Evolutionary conservation across 139 green algal species (phyloP).

Genomic region (Nannochloris sp.): DNA sequence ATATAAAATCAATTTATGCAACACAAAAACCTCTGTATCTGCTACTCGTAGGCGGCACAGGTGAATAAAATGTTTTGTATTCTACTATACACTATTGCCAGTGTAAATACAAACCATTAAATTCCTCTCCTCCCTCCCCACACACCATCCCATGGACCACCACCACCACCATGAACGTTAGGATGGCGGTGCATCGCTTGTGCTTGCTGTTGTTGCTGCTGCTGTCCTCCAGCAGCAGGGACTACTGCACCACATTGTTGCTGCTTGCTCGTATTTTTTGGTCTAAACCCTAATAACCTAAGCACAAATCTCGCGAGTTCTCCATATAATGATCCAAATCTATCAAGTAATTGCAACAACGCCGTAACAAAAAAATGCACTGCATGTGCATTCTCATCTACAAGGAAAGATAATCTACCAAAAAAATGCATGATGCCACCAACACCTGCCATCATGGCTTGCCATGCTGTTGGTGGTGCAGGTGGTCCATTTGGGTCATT

Average conservation of each 20-base stretch:
- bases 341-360: conserved; percentile 90
- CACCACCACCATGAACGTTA: background rate
- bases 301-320: conserved; percentile 92
- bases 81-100: no score
- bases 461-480: conserved; percentile 58
- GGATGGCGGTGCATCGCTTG: background rate
- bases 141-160: background rate
- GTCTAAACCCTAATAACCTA: conserved; percentile 68
- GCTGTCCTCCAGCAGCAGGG: background rate
- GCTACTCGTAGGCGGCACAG: no score
- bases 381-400: conserved; percentile 97
- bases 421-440: conserved; percentile 85
- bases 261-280: background rate
- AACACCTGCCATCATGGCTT: conserved; percentile 45
- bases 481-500: conserved; percentile 33
- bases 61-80: no score
- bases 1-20: no score
- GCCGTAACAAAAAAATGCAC: conserved; percentile 98
- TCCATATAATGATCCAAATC: conserved; percentile 84
- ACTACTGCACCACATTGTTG: background rate
- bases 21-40: no score
- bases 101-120: no score
- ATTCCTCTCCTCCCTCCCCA: conserved; percentile 1
- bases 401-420: conserved; percentile 89
- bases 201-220: background rate